Conservation (phyloP, 768 basidiomycete genomes). For the Lactarius hengduanensis region DNA sequence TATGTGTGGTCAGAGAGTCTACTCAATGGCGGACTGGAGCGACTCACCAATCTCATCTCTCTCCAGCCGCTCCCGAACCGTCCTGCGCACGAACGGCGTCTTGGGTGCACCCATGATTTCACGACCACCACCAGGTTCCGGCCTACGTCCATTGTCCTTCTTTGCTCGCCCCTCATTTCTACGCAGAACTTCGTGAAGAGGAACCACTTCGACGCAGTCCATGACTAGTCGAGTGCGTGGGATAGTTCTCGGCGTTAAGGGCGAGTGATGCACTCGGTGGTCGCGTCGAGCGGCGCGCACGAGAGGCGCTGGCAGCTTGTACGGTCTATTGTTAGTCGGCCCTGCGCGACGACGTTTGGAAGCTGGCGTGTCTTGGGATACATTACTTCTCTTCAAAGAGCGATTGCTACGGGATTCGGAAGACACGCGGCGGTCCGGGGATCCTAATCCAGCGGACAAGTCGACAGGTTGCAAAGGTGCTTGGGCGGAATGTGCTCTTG, state of each 20-base stretch:
- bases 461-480: background rate
- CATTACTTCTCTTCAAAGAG: background rate
- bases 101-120: slow-evolving; percentile 11
- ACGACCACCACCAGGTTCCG: background rate
- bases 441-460: background rate
- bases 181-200: slow-evolving; percentile 5
- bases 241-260: background rate
- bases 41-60: slow-evolving; percentile 20
- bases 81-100: slow-evolving; percentile 13
- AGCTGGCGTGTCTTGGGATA: background rate
- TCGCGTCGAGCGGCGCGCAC: background rate
- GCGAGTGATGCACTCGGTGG: background rate
- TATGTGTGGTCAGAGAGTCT: background rate
- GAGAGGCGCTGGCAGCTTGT: background rate
- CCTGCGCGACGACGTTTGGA: slow-evolving; percentile 9
- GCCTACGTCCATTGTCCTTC: background rate
- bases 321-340: background rate
- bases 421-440: background rate
- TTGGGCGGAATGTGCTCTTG: background rate
- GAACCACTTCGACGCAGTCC: slow-evolving; percentile 22
- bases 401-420: background rate
- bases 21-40: background rate
- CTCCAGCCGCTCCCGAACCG: slow-evolving; percentile 4
- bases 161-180: background rate
- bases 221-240: slow-evolving; percentile 10